Evolutionary conservation across 1,139 yeast species (phyloP).

Genomic region (Protomyces inouyei): DNA sequence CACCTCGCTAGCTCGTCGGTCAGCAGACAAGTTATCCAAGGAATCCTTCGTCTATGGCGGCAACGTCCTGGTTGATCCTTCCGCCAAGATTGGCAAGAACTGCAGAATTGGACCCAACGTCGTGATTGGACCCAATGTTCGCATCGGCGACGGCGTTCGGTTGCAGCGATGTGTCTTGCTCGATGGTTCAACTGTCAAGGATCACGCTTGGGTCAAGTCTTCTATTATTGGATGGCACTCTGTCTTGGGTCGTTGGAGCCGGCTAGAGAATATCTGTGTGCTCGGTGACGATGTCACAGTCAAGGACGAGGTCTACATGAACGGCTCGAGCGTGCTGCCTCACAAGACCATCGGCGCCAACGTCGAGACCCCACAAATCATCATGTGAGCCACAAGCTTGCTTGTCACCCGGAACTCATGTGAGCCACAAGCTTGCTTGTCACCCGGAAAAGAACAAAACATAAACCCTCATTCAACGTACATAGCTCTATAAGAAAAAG

Average conservation of each 20-base stretch:
- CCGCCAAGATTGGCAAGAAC: constrained; percentile 86
- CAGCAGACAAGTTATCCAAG: constrained; percentile 62
- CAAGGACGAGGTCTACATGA: constrained; percentile 93
- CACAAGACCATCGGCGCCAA: constrained; percentile 95
- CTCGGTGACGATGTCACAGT: constrained; percentile 98
- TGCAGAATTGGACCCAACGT: constrained; percentile 99
- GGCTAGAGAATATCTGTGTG: constrained; percentile 96
- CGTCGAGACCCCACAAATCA: constrained; percentile 95
- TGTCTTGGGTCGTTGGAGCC: constrained; percentile 97
- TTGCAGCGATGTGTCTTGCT: constrained; percentile 91
- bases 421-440: constrained; percentile 38
- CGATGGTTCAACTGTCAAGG: constrained; percentile 86
- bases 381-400: constrained; percentile 57
- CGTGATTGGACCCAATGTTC: constrained; percentile 93
- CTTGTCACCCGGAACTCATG: constrained; percentile 51
- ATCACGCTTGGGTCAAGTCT: constrained; percentile 96
- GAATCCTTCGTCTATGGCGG: constrained; percentile 81
- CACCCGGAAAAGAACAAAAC: no score
- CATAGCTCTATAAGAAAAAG: background rate
- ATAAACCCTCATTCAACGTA: background rate
- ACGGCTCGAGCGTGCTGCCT: constrained; percentile 96
- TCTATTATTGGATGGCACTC: constrained; percentile 99
- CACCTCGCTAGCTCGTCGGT: constrained; percentile 75
- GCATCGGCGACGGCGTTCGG: constrained; percentile 98
- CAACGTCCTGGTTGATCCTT: constrained; percentile 88